Evolutionary conservation across 129 eudicot species (phyloP).

Genomic region (Gnaphalium uliginosum): DNA sequence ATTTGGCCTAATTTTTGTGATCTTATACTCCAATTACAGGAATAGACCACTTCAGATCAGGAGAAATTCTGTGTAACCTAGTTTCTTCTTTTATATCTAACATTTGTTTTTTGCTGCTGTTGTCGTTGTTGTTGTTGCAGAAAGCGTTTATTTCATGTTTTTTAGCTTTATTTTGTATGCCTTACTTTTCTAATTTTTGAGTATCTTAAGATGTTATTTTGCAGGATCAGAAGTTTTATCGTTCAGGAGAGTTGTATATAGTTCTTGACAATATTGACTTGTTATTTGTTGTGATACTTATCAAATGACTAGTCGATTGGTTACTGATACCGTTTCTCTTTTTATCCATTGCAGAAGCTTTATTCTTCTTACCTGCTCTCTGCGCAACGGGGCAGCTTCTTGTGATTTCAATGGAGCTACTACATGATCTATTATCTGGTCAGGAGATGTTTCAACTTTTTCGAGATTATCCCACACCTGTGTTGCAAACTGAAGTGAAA

Average conservation of each 20-base stretch:
- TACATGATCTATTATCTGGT: conserved; percentile 2
- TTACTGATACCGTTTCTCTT: background rate
- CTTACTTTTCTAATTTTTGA: conserved; percentile 21
- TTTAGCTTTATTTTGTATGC: conserved; percentile 1
- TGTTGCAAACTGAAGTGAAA: background rate
- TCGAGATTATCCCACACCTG: background rate
- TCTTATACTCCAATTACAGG: conserved; percentile 21
- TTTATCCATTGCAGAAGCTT: background rate
- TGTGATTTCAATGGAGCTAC: conserved; percentile 2
- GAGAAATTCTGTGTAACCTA: conserved; percentile 15
- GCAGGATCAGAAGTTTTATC: conserved; percentile 59
- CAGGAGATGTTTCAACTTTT: background rate
- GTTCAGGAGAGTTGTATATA: conserved; percentile 44
- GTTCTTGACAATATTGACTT: conserved; percentile 23
- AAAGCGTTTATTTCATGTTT: background rate
- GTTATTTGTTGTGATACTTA: conserved; percentile 18
- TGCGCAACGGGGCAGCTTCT: background rate
- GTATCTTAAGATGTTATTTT: conserved; percentile 42
- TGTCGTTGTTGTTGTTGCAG: conserved; percentile 44
- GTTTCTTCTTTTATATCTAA: conserved; percentile 11
- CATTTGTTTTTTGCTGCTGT: conserved; percentile 5
- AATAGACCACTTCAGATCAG: conserved; percentile 28
- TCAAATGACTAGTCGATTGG: background rate
- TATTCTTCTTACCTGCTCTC: conserved; percentile 1
- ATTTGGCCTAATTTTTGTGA: conserved; percentile 3